Evolutionary conservation across 2,329 filamentous ascomycete genomes (phyloP).

Genomic region (Colletotrichum sansevieriae): DNA sequence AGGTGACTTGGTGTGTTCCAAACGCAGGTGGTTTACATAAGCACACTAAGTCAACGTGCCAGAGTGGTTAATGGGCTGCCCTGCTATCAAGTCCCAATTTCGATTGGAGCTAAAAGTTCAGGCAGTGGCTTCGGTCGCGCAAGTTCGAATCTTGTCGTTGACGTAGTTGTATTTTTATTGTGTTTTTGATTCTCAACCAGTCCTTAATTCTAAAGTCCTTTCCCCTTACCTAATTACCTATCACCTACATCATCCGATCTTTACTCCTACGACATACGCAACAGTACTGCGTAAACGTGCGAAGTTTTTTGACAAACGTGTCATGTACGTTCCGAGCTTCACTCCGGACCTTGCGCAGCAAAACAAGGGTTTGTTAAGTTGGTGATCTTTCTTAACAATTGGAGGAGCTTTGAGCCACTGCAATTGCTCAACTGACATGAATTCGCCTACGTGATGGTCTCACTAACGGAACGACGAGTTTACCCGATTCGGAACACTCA

Average conservation of each 20-base stretch:
- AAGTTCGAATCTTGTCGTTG: conserved; percentile 42
- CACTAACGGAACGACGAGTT: conserved; percentile 10
- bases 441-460: background rate
- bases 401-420: no score
- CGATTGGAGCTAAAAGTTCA: background rate
- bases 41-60: conserved; percentile 36
- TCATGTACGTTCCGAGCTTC: no score
- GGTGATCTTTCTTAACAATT: no score
- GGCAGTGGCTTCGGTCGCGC: conserved; percentile 42
- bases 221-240: no score
- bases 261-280: no score
- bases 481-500: conserved; percentile 7
- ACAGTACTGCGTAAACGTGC: no score
- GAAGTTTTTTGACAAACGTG: no score
- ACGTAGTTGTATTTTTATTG: background rate
- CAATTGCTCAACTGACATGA: background rate
- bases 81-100: conserved; percentile 24
- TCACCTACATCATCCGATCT: no score
- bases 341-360: no score
- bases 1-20: background rate
- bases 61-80: conserved; percentile 42
- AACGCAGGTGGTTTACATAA: no score
- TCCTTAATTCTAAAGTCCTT: no score
- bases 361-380: no score
- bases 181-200: background rate